Evolutionary conservation across 225 moss, liverwort and hornwort genomes (phyloP).

Genomic region (Bryoerythrophyllum caledonicum): DNA sequence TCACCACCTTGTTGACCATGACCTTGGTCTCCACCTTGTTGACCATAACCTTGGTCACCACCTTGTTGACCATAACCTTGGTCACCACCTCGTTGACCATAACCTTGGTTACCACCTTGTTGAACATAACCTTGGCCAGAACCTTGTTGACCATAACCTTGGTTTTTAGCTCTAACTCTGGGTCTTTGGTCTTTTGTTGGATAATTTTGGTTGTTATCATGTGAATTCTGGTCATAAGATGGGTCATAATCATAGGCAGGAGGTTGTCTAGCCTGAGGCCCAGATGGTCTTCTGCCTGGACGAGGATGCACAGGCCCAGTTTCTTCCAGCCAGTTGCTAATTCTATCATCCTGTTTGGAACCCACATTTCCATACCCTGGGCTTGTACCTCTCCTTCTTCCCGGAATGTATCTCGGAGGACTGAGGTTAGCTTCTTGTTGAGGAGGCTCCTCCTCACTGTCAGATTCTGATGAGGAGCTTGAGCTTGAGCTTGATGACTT

Average conservation of each 20-base stretch:
- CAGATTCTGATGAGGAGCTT: constrained; percentile 22
- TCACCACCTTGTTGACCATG: no score
- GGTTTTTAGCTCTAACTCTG: background rate
- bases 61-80: background rate
- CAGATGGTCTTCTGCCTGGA: background rate
- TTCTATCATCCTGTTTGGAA: constrained; percentile 10
- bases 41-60: background rate
- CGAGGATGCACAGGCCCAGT: background rate
- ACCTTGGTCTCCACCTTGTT: background rate
- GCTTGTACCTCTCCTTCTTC: background rate
- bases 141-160: no score
- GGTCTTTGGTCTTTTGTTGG: background rate
- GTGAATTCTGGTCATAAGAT: background rate
- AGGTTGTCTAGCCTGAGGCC: background rate
- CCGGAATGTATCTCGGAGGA: constrained; percentile 12
- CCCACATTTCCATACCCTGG: background rate
- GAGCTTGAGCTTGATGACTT: no score
- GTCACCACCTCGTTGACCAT: background rate
- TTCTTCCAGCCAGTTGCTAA: constrained; percentile 26
- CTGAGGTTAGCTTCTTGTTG: background rate
- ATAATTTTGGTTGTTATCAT: background rate
- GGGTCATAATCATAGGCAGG: constrained; percentile 8
- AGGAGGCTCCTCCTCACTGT: constrained; percentile 7
- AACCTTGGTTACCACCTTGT: background rate
- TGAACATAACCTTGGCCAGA: no score